Evolutionary conservation across 768 basidiomycete species (phyloP).

Genomic region (Mycena sanguinolenta): DNA sequence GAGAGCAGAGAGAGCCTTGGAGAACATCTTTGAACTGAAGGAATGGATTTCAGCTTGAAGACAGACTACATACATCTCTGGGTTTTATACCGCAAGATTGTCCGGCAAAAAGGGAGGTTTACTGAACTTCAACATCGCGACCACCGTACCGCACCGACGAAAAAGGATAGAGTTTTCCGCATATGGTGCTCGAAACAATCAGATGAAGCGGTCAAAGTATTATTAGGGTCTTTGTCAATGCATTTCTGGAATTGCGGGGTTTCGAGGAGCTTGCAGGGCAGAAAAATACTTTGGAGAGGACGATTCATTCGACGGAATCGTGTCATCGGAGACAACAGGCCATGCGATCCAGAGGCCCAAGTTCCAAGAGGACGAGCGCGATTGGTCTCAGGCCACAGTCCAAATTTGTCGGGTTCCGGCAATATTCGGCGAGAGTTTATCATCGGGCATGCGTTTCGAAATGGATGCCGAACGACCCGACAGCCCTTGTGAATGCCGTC

Average conservation of each 20-base stretch:
- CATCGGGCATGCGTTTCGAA: not conserved
- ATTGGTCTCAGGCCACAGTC: no score
- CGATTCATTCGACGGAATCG: not conserved
- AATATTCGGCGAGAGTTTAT: conserved; percentile 5
- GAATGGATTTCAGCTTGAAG: conserved; percentile 13
- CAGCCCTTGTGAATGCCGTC: not conserved
- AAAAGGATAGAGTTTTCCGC: not conserved
- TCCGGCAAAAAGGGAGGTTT: conserved; percentile 10
- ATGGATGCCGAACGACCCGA: not conserved
- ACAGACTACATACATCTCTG: not conserved
- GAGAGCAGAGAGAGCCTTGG: conserved; percentile 18
- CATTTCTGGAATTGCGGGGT: not conserved
- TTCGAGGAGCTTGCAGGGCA: not conserved
- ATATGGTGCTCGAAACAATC: not conserved
- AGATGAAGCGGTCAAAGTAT: not conserved
- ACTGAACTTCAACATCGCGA: no score
- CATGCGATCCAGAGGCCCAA: not conserved
- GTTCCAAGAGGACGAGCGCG: no score
- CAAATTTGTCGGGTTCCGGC: not conserved
- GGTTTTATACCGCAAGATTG: conserved; percentile 16
- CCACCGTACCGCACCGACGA: not conserved
- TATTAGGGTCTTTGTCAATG: not conserved
- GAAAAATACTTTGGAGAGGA: no score
- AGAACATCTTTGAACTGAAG: conserved; percentile 18
- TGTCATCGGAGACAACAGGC: not conserved